phyloP scores from a whole-genome alignment of 108 stramenopile genomes.

The Seminavis robusta region DNA sequence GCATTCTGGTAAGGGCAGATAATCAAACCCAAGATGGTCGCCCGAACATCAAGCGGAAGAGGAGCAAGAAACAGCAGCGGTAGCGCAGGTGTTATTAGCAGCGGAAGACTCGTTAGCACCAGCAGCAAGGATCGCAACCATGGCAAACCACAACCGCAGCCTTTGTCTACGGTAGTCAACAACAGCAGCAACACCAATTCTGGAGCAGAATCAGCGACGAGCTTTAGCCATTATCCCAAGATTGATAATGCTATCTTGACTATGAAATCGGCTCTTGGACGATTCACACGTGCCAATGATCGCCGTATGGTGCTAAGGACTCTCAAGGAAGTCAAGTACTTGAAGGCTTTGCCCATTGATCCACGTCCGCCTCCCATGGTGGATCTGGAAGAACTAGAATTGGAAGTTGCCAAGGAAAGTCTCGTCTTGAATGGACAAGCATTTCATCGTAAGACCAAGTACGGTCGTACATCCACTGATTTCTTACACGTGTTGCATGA shows the following conservation, averaged over 20 bases:
- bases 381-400: slow-evolving; percentile 52
- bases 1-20: too few species aligned
- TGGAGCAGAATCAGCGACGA: too few species aligned
- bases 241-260: slow-evolving; percentile 25
- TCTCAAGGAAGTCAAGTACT: slow-evolving; percentile 26
- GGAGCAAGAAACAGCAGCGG: too few species aligned
- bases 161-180: too few species aligned
- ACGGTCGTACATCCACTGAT: not conserved
- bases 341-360: slow-evolving; percentile 33
- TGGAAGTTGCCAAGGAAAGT: slow-evolving; percentile 39
- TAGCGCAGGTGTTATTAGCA: too few species aligned
- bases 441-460: slow-evolving; percentile 25
- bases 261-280: slow-evolving; percentile 23
- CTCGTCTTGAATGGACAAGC: slow-evolving; percentile 54
- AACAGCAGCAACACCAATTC: too few species aligned
- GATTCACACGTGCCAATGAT: slow-evolving; percentile 44
- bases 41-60: too few species aligned
- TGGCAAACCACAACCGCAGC: too few species aligned
- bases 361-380: not conserved
- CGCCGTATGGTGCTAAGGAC: slow-evolving; percentile 43
- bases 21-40: too few species aligned
- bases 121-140: too few species aligned
- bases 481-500: slow-evolving; percentile 14
- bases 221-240: too few species aligned
- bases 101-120: too few species aligned